Evolutionary conservation across 2,329 filamentous ascomycete species (phyloP).

Genomic region (Juglanconis juglandina): DNA sequence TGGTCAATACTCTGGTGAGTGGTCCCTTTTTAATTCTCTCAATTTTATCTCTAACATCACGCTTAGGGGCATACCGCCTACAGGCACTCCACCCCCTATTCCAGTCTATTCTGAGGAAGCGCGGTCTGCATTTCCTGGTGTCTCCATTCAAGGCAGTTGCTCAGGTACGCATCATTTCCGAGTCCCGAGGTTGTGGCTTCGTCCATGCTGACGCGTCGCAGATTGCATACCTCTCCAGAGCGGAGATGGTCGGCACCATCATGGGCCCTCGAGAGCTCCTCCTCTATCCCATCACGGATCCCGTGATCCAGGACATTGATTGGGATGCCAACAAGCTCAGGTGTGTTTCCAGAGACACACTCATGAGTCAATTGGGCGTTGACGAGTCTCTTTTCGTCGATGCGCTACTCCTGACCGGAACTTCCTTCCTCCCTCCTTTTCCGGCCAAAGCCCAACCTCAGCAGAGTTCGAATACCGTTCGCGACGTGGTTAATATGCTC

Average conservation of each 20-base stretch:
- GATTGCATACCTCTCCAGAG: conserved; percentile 60
- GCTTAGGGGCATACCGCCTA: conserved; percentile 64
- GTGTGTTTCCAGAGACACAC: conserved; percentile 61
- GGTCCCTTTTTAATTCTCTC: not conserved
- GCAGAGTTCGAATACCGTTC: conserved; percentile 57
- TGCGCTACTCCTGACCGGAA: conserved; percentile 77
- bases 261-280: conserved; percentile 83
- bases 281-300: conserved; percentile 77
- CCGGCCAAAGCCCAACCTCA: conserved; percentile 56
- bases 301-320: conserved; percentile 65
- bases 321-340: conserved; percentile 65
- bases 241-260: conserved; percentile 65
- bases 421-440: conserved; percentile 73
- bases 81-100: conserved; percentile 74
- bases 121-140: conserved; percentile 71
- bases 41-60: conserved; percentile 13
- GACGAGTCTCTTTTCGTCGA: conserved; percentile 75
- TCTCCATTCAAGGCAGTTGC: conserved; percentile 85
- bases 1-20: conserved; percentile 68
- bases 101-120: conserved; percentile 67
- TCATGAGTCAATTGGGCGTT: conserved; percentile 66
- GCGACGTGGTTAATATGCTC: conserved; percentile 75
- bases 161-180: conserved; percentile 57
- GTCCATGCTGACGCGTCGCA: conserved; percentile 29
- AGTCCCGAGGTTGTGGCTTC: no score